Percentiles rank a stretch among this genome's conserved stretches.
These are phyloP conservation scores for Monilinia fructigena DNA, from an alignment of 2,329 filamentous ascomycete genomes.

Conservation along the genomic window DNA sequence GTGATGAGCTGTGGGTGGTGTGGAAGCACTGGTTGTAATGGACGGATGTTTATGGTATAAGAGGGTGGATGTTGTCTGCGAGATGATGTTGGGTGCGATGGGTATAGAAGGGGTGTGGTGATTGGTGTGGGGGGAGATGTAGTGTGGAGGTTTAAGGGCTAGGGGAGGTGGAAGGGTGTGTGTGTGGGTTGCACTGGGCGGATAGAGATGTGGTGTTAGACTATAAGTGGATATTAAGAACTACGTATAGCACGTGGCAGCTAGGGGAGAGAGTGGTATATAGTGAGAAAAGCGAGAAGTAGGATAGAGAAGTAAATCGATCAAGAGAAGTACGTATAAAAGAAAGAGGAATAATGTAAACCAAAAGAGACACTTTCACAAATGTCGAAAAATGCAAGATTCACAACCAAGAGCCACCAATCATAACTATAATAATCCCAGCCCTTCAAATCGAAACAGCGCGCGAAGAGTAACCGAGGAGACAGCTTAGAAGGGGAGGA, in stretches of 20 bases:
- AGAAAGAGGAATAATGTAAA: neutral
- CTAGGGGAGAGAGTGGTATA: neutral
- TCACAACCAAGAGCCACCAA: too few species aligned
- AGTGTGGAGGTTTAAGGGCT: neutral
- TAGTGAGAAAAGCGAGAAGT: neutral
- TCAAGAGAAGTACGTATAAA: neutral
- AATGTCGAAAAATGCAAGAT: neutral
- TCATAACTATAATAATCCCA: neutral
- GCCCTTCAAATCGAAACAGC: neutral
- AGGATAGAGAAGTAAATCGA: too few species aligned
- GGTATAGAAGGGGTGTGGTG: neutral
- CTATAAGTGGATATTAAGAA: neutral
- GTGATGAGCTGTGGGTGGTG: neutral
- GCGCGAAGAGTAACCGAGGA: too few species aligned
- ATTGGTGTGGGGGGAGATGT: neutral
- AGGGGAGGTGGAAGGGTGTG: neutral
- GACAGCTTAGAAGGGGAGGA: too few species aligned
- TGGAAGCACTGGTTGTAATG: neutral
- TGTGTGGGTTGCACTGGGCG: neutral
- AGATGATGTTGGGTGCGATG: neutral
- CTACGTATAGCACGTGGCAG: neutral
- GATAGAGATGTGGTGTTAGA: neutral
- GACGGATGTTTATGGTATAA: neutral
- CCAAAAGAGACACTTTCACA: neutral
- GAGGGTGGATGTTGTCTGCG: neutral